phyloP scores from a whole-genome alignment of 2,329 filamentous ascomycete species.

The Aschersonia sp. region DNA sequence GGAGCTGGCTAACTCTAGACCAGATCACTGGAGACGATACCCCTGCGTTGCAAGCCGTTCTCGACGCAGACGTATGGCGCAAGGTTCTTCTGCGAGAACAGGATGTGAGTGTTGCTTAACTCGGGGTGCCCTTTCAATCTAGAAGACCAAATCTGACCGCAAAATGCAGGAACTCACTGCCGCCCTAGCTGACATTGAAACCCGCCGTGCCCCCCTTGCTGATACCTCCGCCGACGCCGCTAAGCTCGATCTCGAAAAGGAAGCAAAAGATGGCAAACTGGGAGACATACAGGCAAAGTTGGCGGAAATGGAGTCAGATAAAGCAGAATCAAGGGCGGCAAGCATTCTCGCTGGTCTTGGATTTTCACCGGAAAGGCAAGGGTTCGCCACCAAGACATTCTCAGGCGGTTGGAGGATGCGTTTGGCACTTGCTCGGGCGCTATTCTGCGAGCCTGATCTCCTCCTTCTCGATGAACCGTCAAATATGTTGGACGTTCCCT shows the following conservation, averaged over 20 bases:
- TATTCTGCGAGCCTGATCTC: constrained; percentile 96
- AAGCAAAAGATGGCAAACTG: constrained; percentile 79
- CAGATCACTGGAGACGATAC: constrained; percentile 93
- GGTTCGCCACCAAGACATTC: constrained; percentile 90
- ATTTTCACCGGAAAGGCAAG: constrained; percentile 86
- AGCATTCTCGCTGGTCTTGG: constrained; percentile 94
- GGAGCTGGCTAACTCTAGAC: constrained; percentile 5
- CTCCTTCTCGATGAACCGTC: constrained; percentile 96
- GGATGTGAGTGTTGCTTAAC: constrained; percentile 37
- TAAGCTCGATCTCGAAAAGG: constrained; percentile 71
- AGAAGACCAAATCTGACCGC: too few species aligned
- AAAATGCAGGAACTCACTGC: constrained; percentile 52
- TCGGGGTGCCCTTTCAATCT: not conserved
- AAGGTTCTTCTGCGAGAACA: constrained; percentile 89
- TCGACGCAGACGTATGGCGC: constrained; percentile 96
- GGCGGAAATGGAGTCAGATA: constrained; percentile 97
- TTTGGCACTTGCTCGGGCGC: constrained; percentile 79
- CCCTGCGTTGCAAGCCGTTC: constrained; percentile 80
- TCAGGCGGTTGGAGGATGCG: constrained; percentile 99
- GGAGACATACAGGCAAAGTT: constrained; percentile 86
- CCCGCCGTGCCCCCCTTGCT: constrained; percentile 63
- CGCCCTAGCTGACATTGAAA: constrained; percentile 63
- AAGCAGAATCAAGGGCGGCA: constrained; percentile 86
- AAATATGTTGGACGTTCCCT: constrained; percentile 99
- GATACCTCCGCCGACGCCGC: constrained; percentile 85